Conservation (phyloP, 306 rosid species). For the Delonix regia region DNA sequence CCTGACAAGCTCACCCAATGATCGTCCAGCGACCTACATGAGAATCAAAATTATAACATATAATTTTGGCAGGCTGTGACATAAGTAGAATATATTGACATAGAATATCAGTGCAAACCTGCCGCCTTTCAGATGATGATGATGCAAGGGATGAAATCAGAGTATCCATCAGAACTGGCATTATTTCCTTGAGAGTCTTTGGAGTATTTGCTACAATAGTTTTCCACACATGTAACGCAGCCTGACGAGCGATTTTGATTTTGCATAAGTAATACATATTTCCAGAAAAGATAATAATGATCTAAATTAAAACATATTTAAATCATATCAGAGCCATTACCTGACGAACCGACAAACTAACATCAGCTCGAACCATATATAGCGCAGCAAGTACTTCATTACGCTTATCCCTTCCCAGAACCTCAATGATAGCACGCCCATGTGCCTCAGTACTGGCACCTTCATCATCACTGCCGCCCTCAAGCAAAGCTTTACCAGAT, state of each 20-base stretch:
- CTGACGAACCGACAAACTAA: slow-evolving; percentile 98
- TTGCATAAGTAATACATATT: neutral
- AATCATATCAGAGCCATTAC: slow-evolving; percentile 40
- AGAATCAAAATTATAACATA: slow-evolving; percentile 30
- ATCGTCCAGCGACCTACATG: slow-evolving; percentile 88
- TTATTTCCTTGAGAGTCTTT: slow-evolving; percentile 90
- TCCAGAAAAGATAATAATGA: neutral
- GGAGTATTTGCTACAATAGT: slow-evolving; percentile 98
- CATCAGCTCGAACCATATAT: slow-evolving; percentile 97
- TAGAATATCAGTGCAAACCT: slow-evolving; percentile 52
- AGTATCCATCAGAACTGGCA: slow-evolving; percentile 97
- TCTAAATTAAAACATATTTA: neutral
- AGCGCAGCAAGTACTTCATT: slow-evolving; percentile 93
- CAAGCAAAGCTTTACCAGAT: slow-evolving; percentile 98
- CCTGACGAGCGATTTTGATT: slow-evolving; percentile 49
- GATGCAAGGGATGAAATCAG: slow-evolving; percentile 96
- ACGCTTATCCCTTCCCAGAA: slow-evolving; percentile 88
- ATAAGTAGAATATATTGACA: slow-evolving; percentile 15
- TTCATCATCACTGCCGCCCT: slow-evolving; percentile 99
- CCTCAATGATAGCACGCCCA: slow-evolving; percentile 96
- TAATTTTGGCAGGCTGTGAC: slow-evolving; percentile 6
- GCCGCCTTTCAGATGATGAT: slow-evolving; percentile 90
- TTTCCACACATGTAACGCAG: slow-evolving; percentile 99
- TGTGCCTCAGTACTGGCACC: slow-evolving; percentile 99
- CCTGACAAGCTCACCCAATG: slow-evolving; percentile 97